Conservation (phyloP, 352 stramenopile species). For the Phytopythium boreale region DNA sequence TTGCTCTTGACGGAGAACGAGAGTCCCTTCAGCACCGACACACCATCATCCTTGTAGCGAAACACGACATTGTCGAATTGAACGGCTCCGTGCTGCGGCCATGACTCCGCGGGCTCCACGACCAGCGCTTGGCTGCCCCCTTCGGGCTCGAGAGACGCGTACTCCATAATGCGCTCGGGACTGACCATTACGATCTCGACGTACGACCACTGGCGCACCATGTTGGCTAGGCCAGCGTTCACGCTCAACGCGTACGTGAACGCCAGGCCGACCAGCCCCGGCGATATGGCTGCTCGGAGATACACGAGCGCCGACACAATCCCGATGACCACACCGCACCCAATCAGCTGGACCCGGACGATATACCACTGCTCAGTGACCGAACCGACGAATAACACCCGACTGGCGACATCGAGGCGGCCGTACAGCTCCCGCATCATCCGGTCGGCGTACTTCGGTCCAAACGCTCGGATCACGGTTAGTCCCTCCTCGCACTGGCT, state of each 20-base stretch:
- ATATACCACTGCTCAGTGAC: slow-evolving; percentile 37
- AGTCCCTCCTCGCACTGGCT: slow-evolving; percentile 26
- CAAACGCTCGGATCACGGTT: slow-evolving; percentile 34
- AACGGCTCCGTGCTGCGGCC: slow-evolving; percentile 69
- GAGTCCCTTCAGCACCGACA: slow-evolving; percentile 45
- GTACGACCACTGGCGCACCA: slow-evolving; percentile 13
- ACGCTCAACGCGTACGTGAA: slow-evolving; percentile 88
- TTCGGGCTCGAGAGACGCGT: slow-evolving; percentile 30
- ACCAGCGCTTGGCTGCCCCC: slow-evolving; percentile 7
- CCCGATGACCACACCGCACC: slow-evolving; percentile 28
- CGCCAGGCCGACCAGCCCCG: slow-evolving; percentile 76
- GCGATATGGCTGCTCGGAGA: slow-evolving; percentile 25
- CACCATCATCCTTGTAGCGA: slow-evolving; percentile 60
- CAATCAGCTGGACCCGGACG: slow-evolving; percentile 38
- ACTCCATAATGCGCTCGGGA: slow-evolving; percentile 43
- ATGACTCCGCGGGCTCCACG: slow-evolving; percentile 30
- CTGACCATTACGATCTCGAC: slow-evolving; percentile 47
- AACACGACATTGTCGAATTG: slow-evolving; percentile 76
- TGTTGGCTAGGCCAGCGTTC: slow-evolving; percentile 68
- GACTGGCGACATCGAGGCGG: slow-evolving; percentile 25
- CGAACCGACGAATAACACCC: slow-evolving; percentile 24
- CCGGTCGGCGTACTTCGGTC: slow-evolving; percentile 11
- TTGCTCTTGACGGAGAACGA: slow-evolving; percentile 51
- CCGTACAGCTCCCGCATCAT: slow-evolving; percentile 18
- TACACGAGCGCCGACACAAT: slow-evolving; percentile 34